Conservation (phyloP, 257 asterid genomes). For the Solanum corneliomulleri region DNA sequence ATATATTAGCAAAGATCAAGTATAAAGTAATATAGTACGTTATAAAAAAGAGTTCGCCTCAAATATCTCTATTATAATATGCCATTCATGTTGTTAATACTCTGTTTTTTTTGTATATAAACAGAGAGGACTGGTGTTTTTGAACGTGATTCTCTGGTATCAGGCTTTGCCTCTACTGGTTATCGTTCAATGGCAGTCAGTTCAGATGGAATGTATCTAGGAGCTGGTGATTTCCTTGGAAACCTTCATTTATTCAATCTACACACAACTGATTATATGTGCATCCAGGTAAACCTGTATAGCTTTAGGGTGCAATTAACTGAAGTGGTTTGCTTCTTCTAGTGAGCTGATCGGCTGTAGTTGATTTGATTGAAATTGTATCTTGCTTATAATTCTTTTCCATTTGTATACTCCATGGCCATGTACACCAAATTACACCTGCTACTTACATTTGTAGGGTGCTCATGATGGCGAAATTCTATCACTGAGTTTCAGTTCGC, state of each 20-base stretch:
- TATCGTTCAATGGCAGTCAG: slow-evolving; percentile 59
- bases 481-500: slow-evolving; percentile 42
- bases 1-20: not conserved
- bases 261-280: slow-evolving; percentile 26
- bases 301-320: not conserved
- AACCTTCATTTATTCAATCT: slow-evolving; percentile 53
- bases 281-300: slow-evolving; percentile 32
- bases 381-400: not conserved
- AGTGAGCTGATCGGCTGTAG: not conserved
- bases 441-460: slow-evolving; percentile 29
- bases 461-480: slow-evolving; percentile 56
- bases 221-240: slow-evolving; percentile 68
- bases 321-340: slow-evolving; percentile 3
- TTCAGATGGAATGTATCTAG: slow-evolving; percentile 61
- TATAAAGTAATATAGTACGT: not conserved
- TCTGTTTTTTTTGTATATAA: not conserved
- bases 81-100: not conserved
- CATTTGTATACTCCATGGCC: not conserved
- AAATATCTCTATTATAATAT: not conserved
- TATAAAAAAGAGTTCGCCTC: not conserved
- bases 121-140: slow-evolving; percentile 58
- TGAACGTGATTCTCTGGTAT: slow-evolving; percentile 52
- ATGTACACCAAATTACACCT: not conserved
- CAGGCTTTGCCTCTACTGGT: slow-evolving; percentile 31
- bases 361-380: not conserved